Evolutionary conservation across 2,329 filamentous ascomycete genomes (phyloP), one percentile per base, ranked within the genome.

Genomic region (Fusarium domesticum): DNA sequence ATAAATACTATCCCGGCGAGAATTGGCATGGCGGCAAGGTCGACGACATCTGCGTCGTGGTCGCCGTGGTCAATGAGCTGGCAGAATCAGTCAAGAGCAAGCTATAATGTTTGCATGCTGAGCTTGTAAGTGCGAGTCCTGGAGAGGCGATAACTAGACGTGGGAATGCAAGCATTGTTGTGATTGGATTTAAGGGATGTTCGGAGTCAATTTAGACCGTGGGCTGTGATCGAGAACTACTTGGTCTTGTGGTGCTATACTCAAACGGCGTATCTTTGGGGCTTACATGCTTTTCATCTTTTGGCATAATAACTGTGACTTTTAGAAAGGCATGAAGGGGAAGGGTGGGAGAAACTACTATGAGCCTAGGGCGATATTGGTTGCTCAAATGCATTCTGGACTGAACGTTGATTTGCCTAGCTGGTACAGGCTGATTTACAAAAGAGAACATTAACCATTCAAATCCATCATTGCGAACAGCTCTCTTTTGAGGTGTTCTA

Each of bases 1-100:
- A 93, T 64, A 87, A 84, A 61, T 84, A 87, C 62, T 95, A 88
- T 57, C 92, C 93, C 0, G 75, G 84, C 30, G 92, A 97, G 66
- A 81, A 83, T 46, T 98, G 89, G 81, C 83, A 83, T 46, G 93
- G 93, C 45, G 93, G 93, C 40, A 98, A 98, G 68, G 81, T 95
- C 16, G 93, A 98, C 64, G 93, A 98, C 66, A 96, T 98, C 47
- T 92, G 89, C 60, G 89, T 89, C 5, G 74, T 98, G 39, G 84
- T 91, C 12, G 81, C 84, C 23, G 73, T 96, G 20, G 89, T 88
- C 1, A 82, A 88, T 7, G 84, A 91, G 55, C 80, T 84, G 15
- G 37, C 45, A 15, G 42, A 49, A 4, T 49, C 39, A 19, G 35
- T 50, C 19, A 64, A 57, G 47, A 66, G 64, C 61, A 69, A 69